Conservation (phyloP, 2,329 filamentous ascomycete genomes). For the Botrytis porri region DNA sequence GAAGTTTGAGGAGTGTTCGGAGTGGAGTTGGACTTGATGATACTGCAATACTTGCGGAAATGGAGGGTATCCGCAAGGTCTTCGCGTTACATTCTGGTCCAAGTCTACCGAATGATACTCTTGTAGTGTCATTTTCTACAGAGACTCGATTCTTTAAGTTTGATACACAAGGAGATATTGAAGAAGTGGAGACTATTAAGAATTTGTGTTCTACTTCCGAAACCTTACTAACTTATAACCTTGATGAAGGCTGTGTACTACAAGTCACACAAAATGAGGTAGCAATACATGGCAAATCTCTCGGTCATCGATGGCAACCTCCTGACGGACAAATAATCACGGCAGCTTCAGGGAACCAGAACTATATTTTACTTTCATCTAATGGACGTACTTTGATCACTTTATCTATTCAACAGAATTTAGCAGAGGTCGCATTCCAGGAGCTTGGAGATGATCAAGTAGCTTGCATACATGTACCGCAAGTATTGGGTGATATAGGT, state of each 20-base stretch:
- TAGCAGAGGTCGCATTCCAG: slow-evolving; percentile 58
- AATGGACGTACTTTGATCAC: slow-evolving; percentile 71
- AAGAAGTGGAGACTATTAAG: slow-evolving; percentile 76
- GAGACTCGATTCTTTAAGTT: slow-evolving; percentile 85
- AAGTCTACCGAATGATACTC: slow-evolving; percentile 56
- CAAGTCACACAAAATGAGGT: slow-evolving; percentile 71
- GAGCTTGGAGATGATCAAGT: slow-evolving; percentile 70
- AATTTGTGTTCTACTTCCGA: slow-evolving; percentile 66
- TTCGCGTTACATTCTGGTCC: slow-evolving; percentile 62
- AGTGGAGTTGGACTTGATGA: slow-evolving; percentile 94
- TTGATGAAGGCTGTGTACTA: slow-evolving; percentile 62
- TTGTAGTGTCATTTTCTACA: slow-evolving; percentile 76
- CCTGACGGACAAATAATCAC: slow-evolving; percentile 61
- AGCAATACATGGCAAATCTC: slow-evolving; percentile 60
- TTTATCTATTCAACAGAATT: slow-evolving; percentile 54
- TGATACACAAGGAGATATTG: slow-evolving; percentile 69
- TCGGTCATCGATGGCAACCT: slow-evolving; percentile 57
- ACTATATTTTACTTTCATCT: slow-evolving; percentile 69
- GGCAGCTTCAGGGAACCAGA: slow-evolving; percentile 70
- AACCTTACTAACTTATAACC: slow-evolving; percentile 68
- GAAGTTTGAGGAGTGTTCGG: slow-evolving; percentile 82
- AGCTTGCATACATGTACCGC: slow-evolving; percentile 76
- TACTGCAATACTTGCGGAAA: slow-evolving; percentile 74
- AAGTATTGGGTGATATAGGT: slow-evolving; percentile 60
- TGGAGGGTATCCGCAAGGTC: slow-evolving; percentile 69